phyloP scores from a whole-genome alignment of 331 rosid genomes.

The Pyracantha coccinea region DNA sequence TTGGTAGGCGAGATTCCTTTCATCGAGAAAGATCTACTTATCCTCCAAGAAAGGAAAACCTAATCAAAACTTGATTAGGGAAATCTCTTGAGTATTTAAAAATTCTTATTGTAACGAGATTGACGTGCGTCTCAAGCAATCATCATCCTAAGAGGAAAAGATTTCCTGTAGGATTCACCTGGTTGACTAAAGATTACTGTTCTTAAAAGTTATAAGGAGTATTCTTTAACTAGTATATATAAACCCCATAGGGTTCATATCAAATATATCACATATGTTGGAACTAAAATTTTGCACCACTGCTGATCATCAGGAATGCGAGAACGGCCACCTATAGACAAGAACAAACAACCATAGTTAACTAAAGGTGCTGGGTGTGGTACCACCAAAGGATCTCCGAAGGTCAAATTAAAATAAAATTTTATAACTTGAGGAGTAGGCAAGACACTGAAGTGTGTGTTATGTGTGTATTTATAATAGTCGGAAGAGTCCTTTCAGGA shows the following conservation, averaged over 20 bases:
- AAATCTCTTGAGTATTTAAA: not conserved
- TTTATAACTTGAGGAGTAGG: too few species aligned
- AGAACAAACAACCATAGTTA: too few species aligned
- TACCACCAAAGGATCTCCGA: too few species aligned
- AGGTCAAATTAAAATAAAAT: too few species aligned
- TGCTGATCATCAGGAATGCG: too few species aligned
- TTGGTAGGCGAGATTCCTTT: not conserved
- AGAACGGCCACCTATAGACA: too few species aligned
- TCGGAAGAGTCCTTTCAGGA: too few species aligned
- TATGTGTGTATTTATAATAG: too few species aligned
- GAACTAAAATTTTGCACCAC: too few species aligned
- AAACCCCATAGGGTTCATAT: not conserved
- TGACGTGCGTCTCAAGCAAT: not conserved
- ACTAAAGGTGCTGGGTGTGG: too few species aligned
- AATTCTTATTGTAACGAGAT: not conserved
- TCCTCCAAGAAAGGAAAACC: not conserved
- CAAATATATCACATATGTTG: too few species aligned
- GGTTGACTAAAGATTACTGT: not conserved
- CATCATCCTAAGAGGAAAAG: not conserved
- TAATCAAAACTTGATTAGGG: not conserved
- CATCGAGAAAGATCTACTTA: not conserved
- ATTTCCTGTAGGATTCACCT: not conserved
- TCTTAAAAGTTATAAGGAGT: not conserved
- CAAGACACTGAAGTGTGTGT: too few species aligned
- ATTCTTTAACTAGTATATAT: not conserved